phyloP scores from a whole-genome alignment of 208 protist genomes.

The Acanthamoeba royreba region DNA sequence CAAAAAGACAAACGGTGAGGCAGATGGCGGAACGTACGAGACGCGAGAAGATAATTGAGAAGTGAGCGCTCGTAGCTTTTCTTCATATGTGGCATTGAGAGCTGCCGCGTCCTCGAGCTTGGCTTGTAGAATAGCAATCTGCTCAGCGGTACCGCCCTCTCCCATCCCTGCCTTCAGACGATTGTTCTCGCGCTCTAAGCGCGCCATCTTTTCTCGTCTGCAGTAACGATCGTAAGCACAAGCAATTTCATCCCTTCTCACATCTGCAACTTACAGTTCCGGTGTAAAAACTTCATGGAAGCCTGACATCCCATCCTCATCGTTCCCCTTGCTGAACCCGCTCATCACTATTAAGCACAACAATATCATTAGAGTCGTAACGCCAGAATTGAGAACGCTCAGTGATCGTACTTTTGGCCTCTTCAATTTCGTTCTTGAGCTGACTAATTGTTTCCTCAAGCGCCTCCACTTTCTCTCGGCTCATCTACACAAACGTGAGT shows the following conservation, averaged over 20 bases:
- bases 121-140: neutral
- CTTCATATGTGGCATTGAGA: neutral
- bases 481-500: neutral
- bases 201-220: neutral
- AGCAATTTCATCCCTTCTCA: neutral
- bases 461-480: neutral
- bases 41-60: neutral
- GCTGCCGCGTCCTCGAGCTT: constrained; percentile 7
- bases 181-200: constrained; percentile 16
- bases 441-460: neutral
- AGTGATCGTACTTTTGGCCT: neutral
- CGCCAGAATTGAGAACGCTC: neutral
- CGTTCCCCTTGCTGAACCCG: neutral
- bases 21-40: neutral
- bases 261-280: neutral
- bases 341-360: neutral
- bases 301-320: neutral
- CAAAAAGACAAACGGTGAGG: neutral
- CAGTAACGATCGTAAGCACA: too few relatives aligned
- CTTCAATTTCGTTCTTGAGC: neutral
- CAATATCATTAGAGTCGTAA: neutral
- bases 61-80: neutral
- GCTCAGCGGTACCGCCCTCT: neutral
- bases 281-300: constrained; percentile 25
- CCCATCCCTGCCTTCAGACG: neutral